Conservation (phyloP, 1,284 basidiomycete genomes). For the Puccinia coronata region DNA sequence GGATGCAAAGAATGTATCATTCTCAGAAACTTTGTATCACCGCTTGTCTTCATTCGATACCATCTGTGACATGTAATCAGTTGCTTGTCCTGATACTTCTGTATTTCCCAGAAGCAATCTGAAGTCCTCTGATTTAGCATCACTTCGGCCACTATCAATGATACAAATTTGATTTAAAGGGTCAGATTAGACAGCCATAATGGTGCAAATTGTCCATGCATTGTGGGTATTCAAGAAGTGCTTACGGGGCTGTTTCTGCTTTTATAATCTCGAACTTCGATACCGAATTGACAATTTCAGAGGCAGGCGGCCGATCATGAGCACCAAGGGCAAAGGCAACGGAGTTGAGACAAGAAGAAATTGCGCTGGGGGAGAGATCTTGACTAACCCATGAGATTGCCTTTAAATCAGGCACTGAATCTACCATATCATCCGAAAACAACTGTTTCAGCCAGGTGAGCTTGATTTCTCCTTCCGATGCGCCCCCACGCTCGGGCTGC, state of each 20-base stretch:
- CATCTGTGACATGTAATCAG: not conserved
- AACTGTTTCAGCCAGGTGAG: conserved; percentile 46
- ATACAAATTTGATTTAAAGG: not conserved
- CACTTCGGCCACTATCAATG: conserved; percentile 11
- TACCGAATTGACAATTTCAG: not conserved
- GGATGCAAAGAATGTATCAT: not conserved
- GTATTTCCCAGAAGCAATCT: conserved; percentile 20
- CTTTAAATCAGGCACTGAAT: conserved; percentile 41
- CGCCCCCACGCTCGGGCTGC: conserved; percentile 17
- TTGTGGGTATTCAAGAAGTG: not conserved
- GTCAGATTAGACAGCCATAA: not conserved
- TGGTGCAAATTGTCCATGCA: not conserved
- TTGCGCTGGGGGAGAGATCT: not conserved
- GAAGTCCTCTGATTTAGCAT: conserved; percentile 31
- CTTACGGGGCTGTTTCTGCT: conserved; percentile 36
- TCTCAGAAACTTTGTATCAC: not conserved
- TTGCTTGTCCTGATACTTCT: conserved; percentile 1
- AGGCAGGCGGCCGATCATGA: not conserved
- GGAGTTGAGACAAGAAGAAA: not conserved
- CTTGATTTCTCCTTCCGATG: conserved; percentile 43
- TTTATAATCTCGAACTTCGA: conserved; percentile 30
- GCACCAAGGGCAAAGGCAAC: not conserved
- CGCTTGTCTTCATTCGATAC: not conserved
- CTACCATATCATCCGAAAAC: conserved; percentile 28
- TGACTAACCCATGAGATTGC: conserved; percentile 43